Base-by-base conservation (phyloP, 805 yeast species). In the Lipomyces mesembrius region DNA sequence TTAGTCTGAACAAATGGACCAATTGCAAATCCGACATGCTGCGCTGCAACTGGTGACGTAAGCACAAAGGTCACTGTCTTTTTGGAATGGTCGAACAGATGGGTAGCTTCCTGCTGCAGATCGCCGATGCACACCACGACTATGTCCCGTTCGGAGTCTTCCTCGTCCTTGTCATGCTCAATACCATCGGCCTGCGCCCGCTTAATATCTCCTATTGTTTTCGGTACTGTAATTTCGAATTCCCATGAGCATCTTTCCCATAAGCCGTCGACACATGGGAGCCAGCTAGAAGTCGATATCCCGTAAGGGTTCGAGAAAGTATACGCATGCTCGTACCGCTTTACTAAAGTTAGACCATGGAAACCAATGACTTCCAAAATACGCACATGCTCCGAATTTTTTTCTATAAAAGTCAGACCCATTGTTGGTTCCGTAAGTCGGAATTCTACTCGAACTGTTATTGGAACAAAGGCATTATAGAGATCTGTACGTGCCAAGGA, bases 231-330 rank as follows among this genome's bases (percentile, higher is more conserved):
- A n/a, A 95, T 81, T 74, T 91, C 96, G 9, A 95, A 76, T 69
- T 92, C 92, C 98, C 98, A 95, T 0, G 97, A 89, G 55, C 90
- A 89, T 68, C 91, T 85, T 73, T 92, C 97, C 85, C 93, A 89
- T 39, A 92, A 77, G 57, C 89, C 90, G 71, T 95, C 98, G 5
- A 95, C 83, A 75, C 99, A 95, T 0, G 99, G 99, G 59, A 95
- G 90, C 99, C 99, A 95, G n/a, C 92, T 89, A 1, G 97, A 91
- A 0, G 98, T 90, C 17, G 95, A 86, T 2, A 89, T 83, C 20
- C 92, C 91, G 57, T 88, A 78, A 35, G 91, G 92, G 3, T 91
- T 83, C 74, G 94, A 93, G 1, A 86, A 82, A 0, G 98, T 94
- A 77, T 90, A 92, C 1, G 91, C 96, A 74, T 67, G 64, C 39